phyloP scores from a whole-genome alignment of 306 rosid genomes.

The Aeschynomene evenia region DNA sequence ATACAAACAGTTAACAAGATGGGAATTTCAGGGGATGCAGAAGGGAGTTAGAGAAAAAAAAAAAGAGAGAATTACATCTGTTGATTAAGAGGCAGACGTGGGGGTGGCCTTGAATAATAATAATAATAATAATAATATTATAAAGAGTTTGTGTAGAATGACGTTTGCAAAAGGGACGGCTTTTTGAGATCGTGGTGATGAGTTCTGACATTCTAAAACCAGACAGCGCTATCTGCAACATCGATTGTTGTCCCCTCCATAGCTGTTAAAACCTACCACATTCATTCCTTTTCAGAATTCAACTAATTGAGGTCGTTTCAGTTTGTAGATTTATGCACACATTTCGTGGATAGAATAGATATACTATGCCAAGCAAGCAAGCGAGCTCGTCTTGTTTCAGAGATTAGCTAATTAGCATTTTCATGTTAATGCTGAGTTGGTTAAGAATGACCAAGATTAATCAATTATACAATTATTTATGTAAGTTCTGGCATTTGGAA shows the following conservation, averaged over 20 bases:
- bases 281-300: conserved; percentile 3
- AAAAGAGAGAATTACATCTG: conserved; percentile 37
- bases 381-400: neutral
- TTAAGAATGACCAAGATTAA: conserved; percentile 6
- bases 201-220: conserved; percentile 31
- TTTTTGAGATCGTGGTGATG: conserved; percentile 36
- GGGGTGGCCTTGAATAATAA: conserved; percentile 25
- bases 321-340: conserved; percentile 20
- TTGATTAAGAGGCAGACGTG: conserved; percentile 35
- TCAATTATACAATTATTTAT: neutral
- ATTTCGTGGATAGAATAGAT: conserved; percentile 24
- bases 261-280: conserved; percentile 33
- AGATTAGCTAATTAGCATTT: neutral
- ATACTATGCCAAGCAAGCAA: neutral
- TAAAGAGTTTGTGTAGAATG: conserved; percentile 4
- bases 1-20: no score
- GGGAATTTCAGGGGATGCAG: conserved; percentile 15
- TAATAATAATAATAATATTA: no score
- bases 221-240: conserved; percentile 31
- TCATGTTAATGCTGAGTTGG: conserved; percentile 23
- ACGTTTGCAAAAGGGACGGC: conserved; percentile 20
- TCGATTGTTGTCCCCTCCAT: conserved; percentile 32
- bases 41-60: neutral
- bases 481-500: conserved; percentile 11
- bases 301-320: conserved; percentile 31